phyloP scores from a whole-genome alignment of 129 eudicot species.

The Erigeron canadensis region DNA sequence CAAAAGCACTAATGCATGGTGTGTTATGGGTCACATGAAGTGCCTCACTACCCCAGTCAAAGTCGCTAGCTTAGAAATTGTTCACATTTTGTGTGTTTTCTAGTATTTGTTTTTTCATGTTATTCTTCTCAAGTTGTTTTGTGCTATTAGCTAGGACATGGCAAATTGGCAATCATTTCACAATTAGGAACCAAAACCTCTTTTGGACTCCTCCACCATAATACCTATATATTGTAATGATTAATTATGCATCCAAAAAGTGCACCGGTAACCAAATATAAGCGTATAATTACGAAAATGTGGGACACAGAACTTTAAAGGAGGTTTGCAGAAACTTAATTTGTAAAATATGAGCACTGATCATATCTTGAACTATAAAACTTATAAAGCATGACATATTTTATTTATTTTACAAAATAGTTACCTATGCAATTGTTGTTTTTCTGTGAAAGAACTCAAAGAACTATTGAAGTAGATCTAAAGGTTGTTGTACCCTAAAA shows the following conservation, averaged over 20 bases:
- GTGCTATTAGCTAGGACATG: slow-evolving; percentile 6
- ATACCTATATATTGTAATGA: no score
- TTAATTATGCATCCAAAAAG: neutral
- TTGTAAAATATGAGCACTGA: no score
- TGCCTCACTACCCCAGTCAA: slow-evolving; percentile 15
- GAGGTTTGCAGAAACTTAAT: no score
- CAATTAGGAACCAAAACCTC: slow-evolving; percentile 13
- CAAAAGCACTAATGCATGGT: neutral
- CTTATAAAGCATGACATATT: no score
- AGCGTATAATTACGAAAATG: neutral
- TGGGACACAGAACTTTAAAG: no score
- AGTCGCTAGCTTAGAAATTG: neutral
- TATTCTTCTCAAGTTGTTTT: neutral
- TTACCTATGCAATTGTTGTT: no score
- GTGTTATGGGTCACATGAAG: slow-evolving; percentile 29
- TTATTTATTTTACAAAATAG: no score
- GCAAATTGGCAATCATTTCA: neutral
- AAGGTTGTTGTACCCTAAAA: no score
- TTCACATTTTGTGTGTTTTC: slow-evolving; percentile 12
- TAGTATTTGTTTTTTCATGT: slow-evolving; percentile 4
- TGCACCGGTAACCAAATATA: neutral
- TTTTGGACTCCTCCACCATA: slow-evolving; percentile 12
- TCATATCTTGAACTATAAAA: no score
- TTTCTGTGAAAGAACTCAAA: no score
- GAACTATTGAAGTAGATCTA: no score